Evolutionary conservation across 2,329 filamentous ascomycete genomes (phyloP), one percentile per base, ranked within the genome.

Genomic region (Phyllosticta ampelicida): DNA sequence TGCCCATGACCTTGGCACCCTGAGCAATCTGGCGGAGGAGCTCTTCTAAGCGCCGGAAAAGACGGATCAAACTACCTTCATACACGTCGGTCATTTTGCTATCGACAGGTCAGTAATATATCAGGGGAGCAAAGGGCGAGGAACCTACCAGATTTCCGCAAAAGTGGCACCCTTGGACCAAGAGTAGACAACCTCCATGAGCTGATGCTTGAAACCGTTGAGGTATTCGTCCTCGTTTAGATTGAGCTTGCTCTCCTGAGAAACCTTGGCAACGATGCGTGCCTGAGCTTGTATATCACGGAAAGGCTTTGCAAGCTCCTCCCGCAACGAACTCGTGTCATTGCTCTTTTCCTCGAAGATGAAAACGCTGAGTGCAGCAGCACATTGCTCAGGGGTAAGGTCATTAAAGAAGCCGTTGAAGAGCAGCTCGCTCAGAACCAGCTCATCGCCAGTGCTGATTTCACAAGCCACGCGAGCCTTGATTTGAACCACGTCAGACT

Each of bases 11-110:
- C 76, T 96, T 97, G 63, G 89, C 84, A 21, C 92, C 94, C 75
- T 97, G 89, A 16, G 87, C 92, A 82, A 97, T 95, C 73, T 99
- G 94, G 64, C 94, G 84, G 36, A 99, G 78, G 60, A 96, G 79
- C 75, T 99, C 94, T 74, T 99, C 94, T 29, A 99, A 79, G 19
- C 94, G 88, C 57, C 94, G 87, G 83, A 99, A 99, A 48, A 96
- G 84, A 53, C 94, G 90, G 66, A 99, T 97, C 61, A 99, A 78
- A 60, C 90, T 96, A 61, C 94, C 94, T 76, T 99, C 94, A 73
- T 96, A 99, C 26, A 92, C 89, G 66, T 96, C 92, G 26, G 94
- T 97, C 91, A 99, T 96, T 89, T 95, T 95, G 75, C 92, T 95
- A 62, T 8, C 54, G 63, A 48, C 58, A 55, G 44, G 60, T 48